Percentiles rank a stretch among this genome's conserved stretches.
Conservation (phyloP, 164 flowering plant genomes). For the Macadamia tetraphylla region DNA sequence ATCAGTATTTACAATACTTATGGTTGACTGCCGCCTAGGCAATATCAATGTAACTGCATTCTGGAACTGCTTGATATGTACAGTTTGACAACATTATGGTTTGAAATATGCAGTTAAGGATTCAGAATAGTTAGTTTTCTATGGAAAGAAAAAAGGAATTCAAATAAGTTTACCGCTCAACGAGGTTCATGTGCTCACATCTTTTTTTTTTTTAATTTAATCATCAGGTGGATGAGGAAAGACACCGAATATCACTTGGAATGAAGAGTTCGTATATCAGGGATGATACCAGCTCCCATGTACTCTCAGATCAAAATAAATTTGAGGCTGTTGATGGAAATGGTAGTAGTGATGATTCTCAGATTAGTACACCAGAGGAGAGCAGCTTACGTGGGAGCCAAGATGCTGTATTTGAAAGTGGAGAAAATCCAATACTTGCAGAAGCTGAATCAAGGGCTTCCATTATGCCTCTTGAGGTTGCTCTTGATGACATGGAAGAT, state of each 20-base stretch:
- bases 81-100: neutral
- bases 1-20: too few relatives aligned
- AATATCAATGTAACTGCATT: too few relatives aligned
- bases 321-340: constrained; percentile 15
- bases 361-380: constrained; percentile 3
- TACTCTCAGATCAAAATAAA: constrained; percentile 15
- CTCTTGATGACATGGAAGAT: constrained; percentile 61
- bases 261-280: constrained; percentile 62
- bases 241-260: constrained; percentile 73
- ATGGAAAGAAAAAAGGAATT: too few relatives aligned
- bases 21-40: too few relatives aligned
- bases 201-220: constrained; percentile 2
- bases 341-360: constrained; percentile 15
- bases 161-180: neutral
- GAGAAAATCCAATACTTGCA: constrained; percentile 26
- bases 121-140: neutral
- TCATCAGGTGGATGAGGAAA: constrained; percentile 66
- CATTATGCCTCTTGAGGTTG: constrained; percentile 81
- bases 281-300: constrained; percentile 15
- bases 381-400: constrained; percentile 8
- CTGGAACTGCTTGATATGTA: too few relatives aligned
- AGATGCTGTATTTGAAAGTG: constrained; percentile 22
- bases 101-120: neutral
- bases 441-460: constrained; percentile 65
- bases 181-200: neutral